phyloP scores from a whole-genome alignment of 169 alveolate genomes.

The Plasmodium malariae region DNA sequence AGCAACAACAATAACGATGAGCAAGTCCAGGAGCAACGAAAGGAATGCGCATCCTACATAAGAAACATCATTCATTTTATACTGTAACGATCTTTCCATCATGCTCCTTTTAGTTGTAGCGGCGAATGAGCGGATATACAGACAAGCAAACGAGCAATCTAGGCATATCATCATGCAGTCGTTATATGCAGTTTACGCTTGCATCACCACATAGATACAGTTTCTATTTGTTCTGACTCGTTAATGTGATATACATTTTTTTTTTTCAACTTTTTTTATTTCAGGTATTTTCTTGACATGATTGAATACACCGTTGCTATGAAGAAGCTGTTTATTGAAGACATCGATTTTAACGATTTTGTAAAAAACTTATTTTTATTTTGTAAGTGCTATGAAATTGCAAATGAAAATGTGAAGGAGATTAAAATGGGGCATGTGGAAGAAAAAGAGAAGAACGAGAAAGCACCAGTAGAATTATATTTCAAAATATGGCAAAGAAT shows the following conservation, averaged over 20 bases:
- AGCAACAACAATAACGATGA: not conserved
- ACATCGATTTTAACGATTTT: constrained; percentile 24
- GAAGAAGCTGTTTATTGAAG: constrained; percentile 42
- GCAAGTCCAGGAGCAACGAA: not conserved
- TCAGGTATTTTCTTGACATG: constrained; percentile 66
- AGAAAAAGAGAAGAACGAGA: no score
- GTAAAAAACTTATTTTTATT: constrained; percentile 48
- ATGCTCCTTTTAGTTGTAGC: no score
- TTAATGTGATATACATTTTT: not conserved
- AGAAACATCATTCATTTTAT: not conserved
- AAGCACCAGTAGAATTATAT: not conserved
- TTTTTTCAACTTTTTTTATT: not conserved
- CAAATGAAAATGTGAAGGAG: not conserved
- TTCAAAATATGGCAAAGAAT: constrained; percentile 45
- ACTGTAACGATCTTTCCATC: no score
- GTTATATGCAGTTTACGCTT: no score
- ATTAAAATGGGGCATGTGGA: no score
- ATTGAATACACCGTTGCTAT: constrained; percentile 46
- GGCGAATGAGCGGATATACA: no score
- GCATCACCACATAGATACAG: no score
- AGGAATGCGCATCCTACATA: not conserved
- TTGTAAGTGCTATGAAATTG: constrained; percentile 56
- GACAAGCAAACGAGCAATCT: no score
- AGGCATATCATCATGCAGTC: no score
- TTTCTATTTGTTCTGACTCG: no score